Evolutionary conservation across 1,284 basidiomycete genomes (phyloP).

Genomic region (Trametes sp.): DNA sequence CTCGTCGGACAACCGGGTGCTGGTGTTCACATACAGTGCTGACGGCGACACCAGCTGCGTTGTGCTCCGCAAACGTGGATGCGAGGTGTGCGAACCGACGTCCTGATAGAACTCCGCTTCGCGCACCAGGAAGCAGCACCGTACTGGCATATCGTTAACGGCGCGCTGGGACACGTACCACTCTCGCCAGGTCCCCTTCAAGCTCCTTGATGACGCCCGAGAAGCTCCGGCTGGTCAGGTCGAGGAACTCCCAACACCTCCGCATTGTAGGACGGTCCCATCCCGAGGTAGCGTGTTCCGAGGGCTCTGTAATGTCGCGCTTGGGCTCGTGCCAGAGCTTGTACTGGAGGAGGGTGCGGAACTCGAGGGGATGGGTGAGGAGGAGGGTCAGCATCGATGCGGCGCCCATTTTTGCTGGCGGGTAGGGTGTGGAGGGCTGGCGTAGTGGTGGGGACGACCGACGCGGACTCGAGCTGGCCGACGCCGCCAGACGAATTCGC

Average conservation of each 20-base stretch:
- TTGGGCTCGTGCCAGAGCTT: slow-evolving; percentile 80
- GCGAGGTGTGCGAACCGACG: not conserved
- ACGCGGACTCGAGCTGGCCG: too few species aligned
- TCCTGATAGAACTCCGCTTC: not conserved
- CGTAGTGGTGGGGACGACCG: not conserved
- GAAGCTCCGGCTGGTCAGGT: slow-evolving; percentile 91
- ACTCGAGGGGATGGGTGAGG: slow-evolving; percentile 81
- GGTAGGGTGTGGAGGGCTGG: slow-evolving; percentile 14
- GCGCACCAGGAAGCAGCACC: not conserved
- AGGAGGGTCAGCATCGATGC: slow-evolving; percentile 59
- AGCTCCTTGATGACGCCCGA: slow-evolving; percentile 96
- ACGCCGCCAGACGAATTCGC: slow-evolving; percentile 4
- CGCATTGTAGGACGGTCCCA: slow-evolving; percentile 90
- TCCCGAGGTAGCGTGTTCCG: slow-evolving; percentile 78
- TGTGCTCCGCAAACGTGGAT: not conserved
- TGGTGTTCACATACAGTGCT: too few species aligned
- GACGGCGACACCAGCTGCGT: too few species aligned
- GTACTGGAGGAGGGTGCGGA: slow-evolving; percentile 81
- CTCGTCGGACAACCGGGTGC: too few species aligned
- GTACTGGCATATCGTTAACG: not conserved
- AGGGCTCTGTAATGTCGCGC: slow-evolving; percentile 78
- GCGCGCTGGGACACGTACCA: slow-evolving; percentile 62
- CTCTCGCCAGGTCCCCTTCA: slow-evolving; percentile 92
- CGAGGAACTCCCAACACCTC: slow-evolving; percentile 91
- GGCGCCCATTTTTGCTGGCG: slow-evolving; percentile 42